Percentiles rank a stretch among this genome's conserved stretches.
phyloP scores from a whole-genome alignment of 805 yeast species.

The Nakazawaea molendinolei region DNA sequence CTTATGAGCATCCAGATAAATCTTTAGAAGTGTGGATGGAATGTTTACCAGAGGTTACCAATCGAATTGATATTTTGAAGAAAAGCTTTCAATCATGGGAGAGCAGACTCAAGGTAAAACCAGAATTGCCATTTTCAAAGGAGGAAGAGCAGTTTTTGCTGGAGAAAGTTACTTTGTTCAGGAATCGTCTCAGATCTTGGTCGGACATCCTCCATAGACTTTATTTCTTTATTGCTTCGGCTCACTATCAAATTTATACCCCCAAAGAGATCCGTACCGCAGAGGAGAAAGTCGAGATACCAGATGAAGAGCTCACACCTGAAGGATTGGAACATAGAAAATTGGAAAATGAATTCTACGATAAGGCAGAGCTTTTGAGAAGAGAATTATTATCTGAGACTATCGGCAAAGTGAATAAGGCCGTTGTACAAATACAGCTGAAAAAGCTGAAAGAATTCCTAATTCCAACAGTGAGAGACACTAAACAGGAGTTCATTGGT shows the following conservation, averaged over 20 bases:
- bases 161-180: conserved; percentile 10
- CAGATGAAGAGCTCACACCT: conserved; percentile 17
- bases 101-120: conserved; percentile 2
- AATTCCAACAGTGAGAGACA: not conserved
- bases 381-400: conserved; percentile 40
- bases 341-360: conserved; percentile 48
- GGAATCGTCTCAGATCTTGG: conserved; percentile 38
- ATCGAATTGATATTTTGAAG: conserved; percentile 16
- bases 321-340: conserved; percentile 28
- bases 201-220: conserved; percentile 65
- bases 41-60: conserved; percentile 29
- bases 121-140: not conserved
- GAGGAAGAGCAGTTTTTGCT: conserved; percentile 1
- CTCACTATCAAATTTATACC: conserved; percentile 50
- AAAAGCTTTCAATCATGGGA: conserved; percentile 12
- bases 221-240: conserved; percentile 71
- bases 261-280: conserved; percentile 23
- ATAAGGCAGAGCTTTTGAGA: conserved; percentile 56
- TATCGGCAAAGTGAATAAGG: conserved; percentile 27
- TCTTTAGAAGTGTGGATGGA: conserved; percentile 43
- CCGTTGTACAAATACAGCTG: not conserved
- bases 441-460: not conserved
- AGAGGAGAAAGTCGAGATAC: conserved; percentile 12
- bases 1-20: conserved; percentile 37
- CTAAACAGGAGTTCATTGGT: conserved; percentile 11